These are phyloP conservation scores for Fistulifera pelliculosa DNA, from an alignment of 108 stramenopile genomes.

Conservation along the genomic window DNA sequence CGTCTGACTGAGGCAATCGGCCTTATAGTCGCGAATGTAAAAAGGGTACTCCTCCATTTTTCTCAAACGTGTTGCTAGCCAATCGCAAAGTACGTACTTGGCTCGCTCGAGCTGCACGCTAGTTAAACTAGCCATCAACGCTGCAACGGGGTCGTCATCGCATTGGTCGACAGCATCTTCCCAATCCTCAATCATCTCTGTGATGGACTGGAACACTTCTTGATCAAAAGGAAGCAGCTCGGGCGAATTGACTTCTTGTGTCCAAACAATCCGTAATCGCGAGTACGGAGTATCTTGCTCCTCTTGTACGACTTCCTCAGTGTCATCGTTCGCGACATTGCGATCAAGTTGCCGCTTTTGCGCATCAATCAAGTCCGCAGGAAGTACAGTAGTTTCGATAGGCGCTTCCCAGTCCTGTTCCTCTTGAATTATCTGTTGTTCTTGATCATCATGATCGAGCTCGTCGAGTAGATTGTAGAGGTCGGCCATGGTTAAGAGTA, in stretches of 20 bases:
- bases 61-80: slow-evolving; percentile 29
- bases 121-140: slow-evolving; percentile 33
- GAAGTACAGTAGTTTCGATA: neutral
- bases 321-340: neutral
- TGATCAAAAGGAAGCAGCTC: slow-evolving; percentile 34
- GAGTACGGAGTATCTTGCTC: neutral
- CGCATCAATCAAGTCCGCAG: neutral
- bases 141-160: slow-evolving; percentile 13
- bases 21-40: slow-evolving; percentile 24
- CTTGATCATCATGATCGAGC: slow-evolving; percentile 6
- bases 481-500: slow-evolving; percentile 46
- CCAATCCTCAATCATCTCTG: slow-evolving; percentile 26
- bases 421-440: neutral
- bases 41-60: slow-evolving; percentile 50
- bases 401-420: slow-evolving; percentile 4
- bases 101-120: slow-evolving; percentile 46
- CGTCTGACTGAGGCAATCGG: slow-evolving; percentile 40
- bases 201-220: slow-evolving; percentile 21
- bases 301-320: neutral
- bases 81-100: slow-evolving; percentile 38
- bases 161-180: slow-evolving; percentile 37
- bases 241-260: slow-evolving; percentile 29
- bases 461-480: slow-evolving; percentile 54
- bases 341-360: neutral
- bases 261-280: slow-evolving; percentile 32